Evolutionary conservation across 345 rosid species (phyloP), one percentile per base, ranked within the genome.

Genomic region (Aethionema arabicum): DNA sequence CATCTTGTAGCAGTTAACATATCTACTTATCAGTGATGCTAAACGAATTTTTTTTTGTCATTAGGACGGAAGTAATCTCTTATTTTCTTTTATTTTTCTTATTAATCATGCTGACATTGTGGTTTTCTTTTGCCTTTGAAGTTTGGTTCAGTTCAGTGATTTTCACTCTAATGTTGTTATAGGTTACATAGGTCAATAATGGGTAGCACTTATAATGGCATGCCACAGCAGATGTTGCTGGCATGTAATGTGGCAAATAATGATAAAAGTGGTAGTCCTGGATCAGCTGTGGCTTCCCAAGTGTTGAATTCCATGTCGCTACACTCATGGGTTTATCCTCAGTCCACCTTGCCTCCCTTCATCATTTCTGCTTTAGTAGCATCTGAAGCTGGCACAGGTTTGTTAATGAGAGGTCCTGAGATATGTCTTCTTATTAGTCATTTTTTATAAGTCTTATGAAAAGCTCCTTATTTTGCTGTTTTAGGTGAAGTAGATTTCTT

Each of bases 281-380:
- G 80, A 63, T 48, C 60, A 56, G 59, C 72, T 56, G 54, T 65
- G 49, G 59, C 78, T 73, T 77, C 77, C 53, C 81, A 76, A 45
- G 72, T 71, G 36, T 59, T 72, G 61, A 65, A 74, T 72, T 69
- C 87, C 44, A 72, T 76, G 68, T 74, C 86, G 11, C 72, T 90
- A 66, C 84, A 86, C 69, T 93, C 99, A 2, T 93, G 97, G 99
- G 73, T 90, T 61, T 84, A 86, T 72, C 99, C 99, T 35, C 97
- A 90, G 62, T 90, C 95, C 56, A 78, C 79, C 45, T 66, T 93
- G 62, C 97, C 92, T 55, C 73, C 88, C 70, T 82, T 85, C 68
- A 69, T 93, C 43, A 72, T 93, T 56, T 84, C 90, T 21, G 71
- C 80, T 33, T 52, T 90, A 73, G 52, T 73, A 49, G 78, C 87